These are phyloP conservation scores for Spathaspora arborariae DNA, from an alignment of 805 yeast genomes.

Conservation along the genomic window DNA sequence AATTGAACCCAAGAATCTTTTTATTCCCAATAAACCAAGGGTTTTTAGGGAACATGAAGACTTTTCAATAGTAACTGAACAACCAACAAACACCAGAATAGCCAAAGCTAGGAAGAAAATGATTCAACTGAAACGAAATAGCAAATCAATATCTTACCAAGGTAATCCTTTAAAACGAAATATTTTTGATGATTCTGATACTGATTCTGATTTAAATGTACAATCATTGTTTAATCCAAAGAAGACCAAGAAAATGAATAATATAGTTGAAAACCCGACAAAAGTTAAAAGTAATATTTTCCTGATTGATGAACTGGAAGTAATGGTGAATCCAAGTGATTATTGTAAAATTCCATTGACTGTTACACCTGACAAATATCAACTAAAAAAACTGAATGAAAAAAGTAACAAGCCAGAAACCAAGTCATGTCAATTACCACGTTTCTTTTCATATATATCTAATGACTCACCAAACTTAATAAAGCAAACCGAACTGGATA, in stretches of 20 bases:
- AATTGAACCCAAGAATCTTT: not conserved
- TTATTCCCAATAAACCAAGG: not conserved
- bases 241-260: not conserved
- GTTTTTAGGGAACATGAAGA: no score
- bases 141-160: not conserved
- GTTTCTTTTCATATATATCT: no score
- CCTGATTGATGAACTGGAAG: not conserved
- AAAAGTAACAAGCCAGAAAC: no score
- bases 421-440: no score
- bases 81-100: not conserved
- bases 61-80: no score
- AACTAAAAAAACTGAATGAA: no score
- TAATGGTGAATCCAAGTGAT: not conserved
- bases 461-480: no score
- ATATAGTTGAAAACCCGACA: not conserved
- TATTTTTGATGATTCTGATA: not conserved
- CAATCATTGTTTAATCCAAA: not conserved
- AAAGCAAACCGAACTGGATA: not conserved
- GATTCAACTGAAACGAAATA: not conserved
- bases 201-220: conserved; percentile 1
- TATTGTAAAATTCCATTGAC: not conserved
- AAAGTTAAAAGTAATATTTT: not conserved
- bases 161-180: not conserved
- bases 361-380: not conserved
- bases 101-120: not conserved